Conservation (phyloP, 306 rosid species). For the Castanospermum australe region DNA sequence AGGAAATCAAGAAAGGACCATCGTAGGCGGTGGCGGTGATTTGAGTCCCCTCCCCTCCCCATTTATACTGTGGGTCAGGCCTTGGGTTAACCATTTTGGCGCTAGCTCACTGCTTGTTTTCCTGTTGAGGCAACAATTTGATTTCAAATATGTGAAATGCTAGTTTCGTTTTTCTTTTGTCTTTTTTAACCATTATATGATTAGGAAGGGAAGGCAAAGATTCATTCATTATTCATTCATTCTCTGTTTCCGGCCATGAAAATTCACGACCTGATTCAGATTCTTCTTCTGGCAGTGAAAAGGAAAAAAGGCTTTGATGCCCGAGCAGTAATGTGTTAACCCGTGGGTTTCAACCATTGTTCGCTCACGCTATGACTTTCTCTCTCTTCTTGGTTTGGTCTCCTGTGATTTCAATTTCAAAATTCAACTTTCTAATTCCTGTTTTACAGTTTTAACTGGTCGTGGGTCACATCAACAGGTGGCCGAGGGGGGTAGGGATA, state of each 20-base stretch:
- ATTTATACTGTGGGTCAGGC: too few species aligned
- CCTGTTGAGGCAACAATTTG: neutral
- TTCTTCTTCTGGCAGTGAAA: neutral
- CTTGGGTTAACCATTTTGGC: neutral
- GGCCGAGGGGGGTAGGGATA: neutral
- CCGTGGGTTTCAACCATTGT: neutral
- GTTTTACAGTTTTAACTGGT: constrained; percentile 18
- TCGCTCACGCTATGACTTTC: neutral
- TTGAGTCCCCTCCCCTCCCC: too few species aligned
- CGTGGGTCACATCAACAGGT: constrained; percentile 32
- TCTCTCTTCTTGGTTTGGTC: neutral
- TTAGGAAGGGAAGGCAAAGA: too few species aligned
- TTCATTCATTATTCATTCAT: neutral
- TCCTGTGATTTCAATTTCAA: constrained; percentile 6
- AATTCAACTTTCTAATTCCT: neutral
- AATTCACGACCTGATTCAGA: neutral
- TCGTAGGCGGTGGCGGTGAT: too few species aligned
- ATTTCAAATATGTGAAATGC: neutral
- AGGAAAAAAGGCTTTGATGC: neutral
- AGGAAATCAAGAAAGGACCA: too few species aligned
- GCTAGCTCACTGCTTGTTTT: neutral
- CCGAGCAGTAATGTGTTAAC: neutral
- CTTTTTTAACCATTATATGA: neutral
- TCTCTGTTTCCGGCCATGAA: neutral
- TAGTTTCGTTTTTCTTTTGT: neutral